Base-by-base conservation (phyloP, 805 yeast genomes). In the Blastobotrys attinorum region DNA sequence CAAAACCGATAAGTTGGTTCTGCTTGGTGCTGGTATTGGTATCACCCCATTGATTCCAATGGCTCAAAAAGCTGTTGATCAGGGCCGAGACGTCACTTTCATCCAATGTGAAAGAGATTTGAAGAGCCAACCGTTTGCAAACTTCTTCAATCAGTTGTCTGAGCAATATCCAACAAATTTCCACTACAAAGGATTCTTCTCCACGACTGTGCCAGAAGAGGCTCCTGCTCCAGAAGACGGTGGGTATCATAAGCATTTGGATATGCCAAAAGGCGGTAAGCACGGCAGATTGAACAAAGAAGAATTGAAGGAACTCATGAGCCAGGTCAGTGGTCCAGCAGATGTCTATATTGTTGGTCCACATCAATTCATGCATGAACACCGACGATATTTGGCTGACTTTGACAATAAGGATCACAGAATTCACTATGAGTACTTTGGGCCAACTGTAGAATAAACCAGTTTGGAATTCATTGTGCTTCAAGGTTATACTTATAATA, bases 21-120 rank as follows among this genome's bases (percentile, higher is more conserved):
- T 79, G 22, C 61, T 78, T 43, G 68, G 76, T 17, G 83, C 79
- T 38, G 88, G 87, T 42, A 76, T 78, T 44, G 87, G 86, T 48
- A 74, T 77, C 40, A 81, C 87, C 4, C 87, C 88, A 27, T 45
- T 77, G 25, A 52, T 81, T 27, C 66, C 84, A 4, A 71, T 79
- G 56, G 56, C 70, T 16, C 40, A 54, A 5, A 46, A 46, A 8
- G 60, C 58, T 22, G 33, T 33, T 11, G 31, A 25, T 3, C 42
- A 29, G 4, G 65, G 61, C 5, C 60, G 61, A 43, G 43, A 50
- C 3, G 69, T 68, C n/a, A 52, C 47, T 6, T 52, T 71, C 38
- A 51, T 59, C 36, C 62, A 67, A 51, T 67, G 72, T 16, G 65
- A 64, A 45, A 53, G 50, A 40, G 43, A 51, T 4, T 22, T 36